Evolutionary conservation across 177 flowering plant genomes (phyloP), one percentile per base, ranked within the genome.

Genomic region (Vitis hybrid): DNA sequence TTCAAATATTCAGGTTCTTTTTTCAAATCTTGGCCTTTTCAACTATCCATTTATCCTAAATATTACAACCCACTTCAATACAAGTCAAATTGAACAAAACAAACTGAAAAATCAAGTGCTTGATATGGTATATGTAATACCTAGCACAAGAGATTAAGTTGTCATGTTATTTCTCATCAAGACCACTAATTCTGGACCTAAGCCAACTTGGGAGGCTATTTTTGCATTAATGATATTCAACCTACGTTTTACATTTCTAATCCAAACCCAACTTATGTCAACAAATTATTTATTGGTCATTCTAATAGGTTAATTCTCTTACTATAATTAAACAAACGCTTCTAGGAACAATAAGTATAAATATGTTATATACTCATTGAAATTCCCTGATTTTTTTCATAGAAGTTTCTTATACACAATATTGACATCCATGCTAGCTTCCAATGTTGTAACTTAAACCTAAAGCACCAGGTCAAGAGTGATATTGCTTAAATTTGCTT

Each of bases 101-200:
- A 31, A 38, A 18, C 11, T 10, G 57, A 53, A 53, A 33, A 33
- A 33, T 33, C 44, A 6, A 33, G 44, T 33, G 44, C 7, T 6
- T 33, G 44, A 33, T 8, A 4, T 14, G 13, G 3, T 28, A 54
- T 63, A 1, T 20, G 28, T 38, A 49, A 17, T 6, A 28, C 17
- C 53, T 14, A 33, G 4, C 33, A 2, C 18, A 38, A 53, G 60
- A 31, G 18, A 10, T 51, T 19, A n/a, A 53, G 1, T 14, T 50
- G 4, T 1, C 8, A 6, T 14, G 10, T 9, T 12, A 70, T 47
- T 57, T 19, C 28, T 58, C 55, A 11, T 60, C 82, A 95, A 95
- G 92, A 85, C 17, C 91, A 95, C 66, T 98, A 93, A 66, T 95
- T 90, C 61, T 92, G 97, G 97, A 82, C 84, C 5, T 76, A 54